phyloP scores from a whole-genome alignment of 495 filamentous ascomycete genomes.

The Penicillium cataractarum region DNA sequence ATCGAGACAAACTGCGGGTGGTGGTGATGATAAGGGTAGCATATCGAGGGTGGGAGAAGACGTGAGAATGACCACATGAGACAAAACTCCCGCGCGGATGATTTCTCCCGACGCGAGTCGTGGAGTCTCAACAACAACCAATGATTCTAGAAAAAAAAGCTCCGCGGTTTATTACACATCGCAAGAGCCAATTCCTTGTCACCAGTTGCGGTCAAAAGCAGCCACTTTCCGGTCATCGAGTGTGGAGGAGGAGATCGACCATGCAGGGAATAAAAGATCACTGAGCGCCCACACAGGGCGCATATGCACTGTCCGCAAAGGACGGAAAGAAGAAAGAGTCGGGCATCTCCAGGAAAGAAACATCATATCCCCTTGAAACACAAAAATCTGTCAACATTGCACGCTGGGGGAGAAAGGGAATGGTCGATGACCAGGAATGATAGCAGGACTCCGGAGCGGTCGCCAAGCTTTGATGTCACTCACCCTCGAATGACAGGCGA shows the following conservation, averaged over 20 bases:
- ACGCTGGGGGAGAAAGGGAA: neutral
- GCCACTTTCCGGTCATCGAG: conserved; percentile 9
- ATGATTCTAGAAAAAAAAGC: conserved; percentile 12
- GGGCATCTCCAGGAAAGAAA: conserved; percentile 24
- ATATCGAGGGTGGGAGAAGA: neutral
- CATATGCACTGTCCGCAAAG: conserved; percentile 19
- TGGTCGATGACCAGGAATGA: conserved; percentile 11
- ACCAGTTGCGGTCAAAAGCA: conserved; percentile 7
- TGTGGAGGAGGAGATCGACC: conserved; percentile 10
- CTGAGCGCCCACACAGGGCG: conserved; percentile 23
- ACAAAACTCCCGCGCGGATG: conserved; percentile 18
- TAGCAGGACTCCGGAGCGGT: conserved; percentile 18
- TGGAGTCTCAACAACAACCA: conserved; percentile 8
- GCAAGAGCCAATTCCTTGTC: conserved; percentile 31
- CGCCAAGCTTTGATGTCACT: conserved; percentile 25
- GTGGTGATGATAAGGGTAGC: conserved; percentile 1
- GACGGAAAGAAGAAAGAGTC: conserved; percentile 20
- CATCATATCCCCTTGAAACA: conserved; percentile 25
- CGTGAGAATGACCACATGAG: conserved; percentile 16
- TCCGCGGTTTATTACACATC: conserved; percentile 53
- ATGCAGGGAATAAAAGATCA: conserved; percentile 15
- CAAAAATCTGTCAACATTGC: conserved; percentile 27
- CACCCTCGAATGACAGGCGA: conserved; percentile 53
- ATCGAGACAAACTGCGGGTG: conserved; percentile 11
- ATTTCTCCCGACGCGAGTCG: conserved; percentile 20